Conservation (phyloP, 306 rosid genomes). For the Trifolium pratense region DNA sequence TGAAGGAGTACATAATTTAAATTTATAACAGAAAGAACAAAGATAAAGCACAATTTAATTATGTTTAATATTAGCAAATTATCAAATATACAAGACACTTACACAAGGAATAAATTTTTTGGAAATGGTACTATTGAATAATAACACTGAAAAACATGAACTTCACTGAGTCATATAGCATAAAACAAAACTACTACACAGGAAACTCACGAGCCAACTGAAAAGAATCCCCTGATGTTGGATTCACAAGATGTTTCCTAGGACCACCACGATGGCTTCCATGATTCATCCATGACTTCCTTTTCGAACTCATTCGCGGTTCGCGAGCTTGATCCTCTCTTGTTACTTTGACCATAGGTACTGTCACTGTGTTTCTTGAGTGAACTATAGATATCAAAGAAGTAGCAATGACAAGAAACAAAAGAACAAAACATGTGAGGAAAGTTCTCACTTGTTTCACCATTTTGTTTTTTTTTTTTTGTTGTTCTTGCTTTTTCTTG, state of each 20-base stretch:
- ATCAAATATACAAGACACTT: conserved; percentile 19
- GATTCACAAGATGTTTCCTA: conserved; percentile 64
- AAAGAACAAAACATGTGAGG: conserved; percentile 53
- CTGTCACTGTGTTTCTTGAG: conserved; percentile 27
- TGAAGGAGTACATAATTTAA: not conserved
- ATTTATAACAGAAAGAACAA: not conserved
- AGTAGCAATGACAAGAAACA: conserved; percentile 44
- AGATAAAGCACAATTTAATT: conserved; percentile 10
- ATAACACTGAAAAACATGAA: conserved; percentile 21
- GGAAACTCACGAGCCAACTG: conserved; percentile 56
- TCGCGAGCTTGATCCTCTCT: conserved; percentile 10
- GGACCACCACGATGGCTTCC: conserved; percentile 77
- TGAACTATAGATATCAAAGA: conserved; percentile 41
- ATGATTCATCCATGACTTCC: conserved; percentile 72
- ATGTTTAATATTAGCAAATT: conserved; percentile 18
- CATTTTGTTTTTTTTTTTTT: conserved; percentile 41
- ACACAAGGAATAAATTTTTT: conserved; percentile 9
- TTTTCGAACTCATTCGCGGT: conserved; percentile 27
- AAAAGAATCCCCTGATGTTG: conserved; percentile 51
- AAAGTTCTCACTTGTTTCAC: conserved; percentile 44
- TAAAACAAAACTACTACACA: conserved; percentile 41
- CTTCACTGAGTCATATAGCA: conserved; percentile 22
- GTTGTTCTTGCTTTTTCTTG: too few relatives aligned
- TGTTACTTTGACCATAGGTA: conserved; percentile 20
- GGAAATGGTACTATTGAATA: conserved; percentile 29